Base-by-base conservation (phyloP, 495 filamentous ascomycete genomes). In the Cladorrhinum samala region DNA sequence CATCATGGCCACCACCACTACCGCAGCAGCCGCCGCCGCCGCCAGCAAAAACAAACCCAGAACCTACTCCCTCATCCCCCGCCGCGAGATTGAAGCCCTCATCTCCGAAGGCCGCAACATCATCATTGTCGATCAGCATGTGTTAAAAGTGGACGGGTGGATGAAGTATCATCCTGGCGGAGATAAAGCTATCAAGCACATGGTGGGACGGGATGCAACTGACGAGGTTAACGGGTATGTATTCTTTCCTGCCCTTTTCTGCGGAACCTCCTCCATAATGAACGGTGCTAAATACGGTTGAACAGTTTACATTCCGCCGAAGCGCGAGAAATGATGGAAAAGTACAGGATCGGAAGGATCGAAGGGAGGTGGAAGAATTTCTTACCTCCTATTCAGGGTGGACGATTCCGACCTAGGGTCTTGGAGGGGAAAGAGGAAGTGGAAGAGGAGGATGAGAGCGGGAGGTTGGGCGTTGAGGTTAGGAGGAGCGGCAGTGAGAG, bases 201-300 rank as follows among this genome's bases (percentile, higher is more conserved):
- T 97, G 90, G 84, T 98, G 46, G 93, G 93, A 47, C 81, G 89
- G 71, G 93, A 98, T 83, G 94, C 89, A 36, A 96, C 93, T 16
- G 90, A 96, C 68, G 93, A 97, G 70, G 85, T 96, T 61, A 90
- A 87, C 69, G 85, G 81, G 89, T 96, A 79, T 52, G 89, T n/a
- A n/a, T n/a, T n/a, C n/a, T n/a, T n/a, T 83, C 55, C 20, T 18
- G 19, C 33, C 5, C 36, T 51, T 5, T 7, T 20, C 14, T 36
- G 16, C 19, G 20, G n/a, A n/a, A n/a, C 23, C 30, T 43, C 17
- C 19, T 30, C 39, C 5, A 13, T 9, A 16, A 17, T 13, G 5
- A 8, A 8, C 13, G 3, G 16, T 4, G 41, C 43, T 54, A 4
- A 50, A 3, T 4, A 5, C 16, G 2, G 4, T 17, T 9, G 30